phyloP scores from a whole-genome alignment of 208 protist genomes.

The Trypanosoma lewisi region DNA sequence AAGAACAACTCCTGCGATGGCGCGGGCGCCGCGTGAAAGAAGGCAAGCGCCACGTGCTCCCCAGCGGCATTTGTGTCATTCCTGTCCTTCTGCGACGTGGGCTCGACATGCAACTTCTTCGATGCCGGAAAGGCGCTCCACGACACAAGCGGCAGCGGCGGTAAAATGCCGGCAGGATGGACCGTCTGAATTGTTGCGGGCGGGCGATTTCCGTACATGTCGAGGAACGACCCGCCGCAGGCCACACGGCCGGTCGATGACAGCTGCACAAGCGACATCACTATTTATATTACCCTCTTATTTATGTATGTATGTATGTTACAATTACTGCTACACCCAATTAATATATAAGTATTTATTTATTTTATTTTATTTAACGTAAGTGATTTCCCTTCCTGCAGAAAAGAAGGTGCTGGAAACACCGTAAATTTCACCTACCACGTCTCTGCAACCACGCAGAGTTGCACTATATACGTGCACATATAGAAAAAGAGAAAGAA shows the following conservation, averaged over 20 bases:
- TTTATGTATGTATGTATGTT: no score
- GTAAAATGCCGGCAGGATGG: neutral
- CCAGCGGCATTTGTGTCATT: constrained; percentile 21
- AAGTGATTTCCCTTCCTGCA: no score
- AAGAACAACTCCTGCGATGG: constrained; percentile 30
- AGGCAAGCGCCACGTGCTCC: constrained; percentile 47
- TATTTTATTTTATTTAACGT: no score
- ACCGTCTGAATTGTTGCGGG: constrained; percentile 15
- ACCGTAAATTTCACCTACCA: no score
- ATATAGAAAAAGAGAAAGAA: constrained; percentile 16
- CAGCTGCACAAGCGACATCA: constrained; percentile 3
- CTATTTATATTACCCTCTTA: neutral
- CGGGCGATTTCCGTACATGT: constrained; percentile 20
- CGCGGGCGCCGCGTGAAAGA: constrained; percentile 14
- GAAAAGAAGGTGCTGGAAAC: no score
- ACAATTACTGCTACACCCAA: neutral
- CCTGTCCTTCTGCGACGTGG: neutral
- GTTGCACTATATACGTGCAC: neutral
- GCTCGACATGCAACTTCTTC: neutral
- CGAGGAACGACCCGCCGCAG: constrained; percentile 20
- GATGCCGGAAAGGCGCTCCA: constrained; percentile 23
- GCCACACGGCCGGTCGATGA: constrained; percentile 22
- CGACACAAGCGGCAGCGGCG: constrained; percentile 7
- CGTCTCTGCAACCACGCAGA: neutral
- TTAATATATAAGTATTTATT: no score